Evolutionary conservation across 2,329 filamentous ascomycete species (phyloP).

Genomic region (Microcyclosporella mali): DNA sequence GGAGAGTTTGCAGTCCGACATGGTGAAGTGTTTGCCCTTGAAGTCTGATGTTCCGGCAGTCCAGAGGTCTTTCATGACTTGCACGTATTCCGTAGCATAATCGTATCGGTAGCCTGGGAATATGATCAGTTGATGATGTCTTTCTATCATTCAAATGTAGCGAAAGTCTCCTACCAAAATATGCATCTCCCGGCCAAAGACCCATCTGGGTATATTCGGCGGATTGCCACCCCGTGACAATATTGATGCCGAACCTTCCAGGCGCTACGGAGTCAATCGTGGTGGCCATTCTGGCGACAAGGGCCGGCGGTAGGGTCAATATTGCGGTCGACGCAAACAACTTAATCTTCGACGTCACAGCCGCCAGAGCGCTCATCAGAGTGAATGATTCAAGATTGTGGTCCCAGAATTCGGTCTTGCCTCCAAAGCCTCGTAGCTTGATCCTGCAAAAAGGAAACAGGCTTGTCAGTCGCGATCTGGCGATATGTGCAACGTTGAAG

Average conservation of each 20-base stretch:
- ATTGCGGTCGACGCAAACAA: slow-evolving; percentile 9
- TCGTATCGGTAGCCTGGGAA: slow-evolving; percentile 10
- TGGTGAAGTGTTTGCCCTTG: slow-evolving; percentile 13
- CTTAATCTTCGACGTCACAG: slow-evolving; percentile 9
- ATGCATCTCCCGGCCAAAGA: slow-evolving; percentile 12
- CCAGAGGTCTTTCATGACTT: slow-evolving; percentile 14
- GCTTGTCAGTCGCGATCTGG: too few relatives aligned
- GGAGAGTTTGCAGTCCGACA: slow-evolving; percentile 13
- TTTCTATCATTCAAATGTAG: background rate
- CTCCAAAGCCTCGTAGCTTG: slow-evolving; percentile 13
- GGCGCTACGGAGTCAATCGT: slow-evolving; percentile 12
- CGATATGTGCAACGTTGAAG: too few relatives aligned
- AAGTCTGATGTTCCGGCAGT: slow-evolving; percentile 7
- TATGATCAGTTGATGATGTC: background rate
- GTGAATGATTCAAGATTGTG: slow-evolving; percentile 15
- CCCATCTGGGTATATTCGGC: slow-evolving; percentile 14
- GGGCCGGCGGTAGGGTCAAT: slow-evolving; percentile 8
- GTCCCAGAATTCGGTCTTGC: slow-evolving; percentile 12
- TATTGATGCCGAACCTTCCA: slow-evolving; percentile 11
- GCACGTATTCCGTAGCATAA: slow-evolving; percentile 13
- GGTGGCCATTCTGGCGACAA: slow-evolving; percentile 10
- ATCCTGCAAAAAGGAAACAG: slow-evolving; percentile 2
- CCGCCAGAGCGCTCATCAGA: slow-evolving; percentile 10
- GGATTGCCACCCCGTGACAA: slow-evolving; percentile 14
- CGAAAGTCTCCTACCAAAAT: slow-evolving; percentile 3